Base-by-base conservation (phyloP, 176 grass and related monocot species). In the Hordeum marinum region DNA sequence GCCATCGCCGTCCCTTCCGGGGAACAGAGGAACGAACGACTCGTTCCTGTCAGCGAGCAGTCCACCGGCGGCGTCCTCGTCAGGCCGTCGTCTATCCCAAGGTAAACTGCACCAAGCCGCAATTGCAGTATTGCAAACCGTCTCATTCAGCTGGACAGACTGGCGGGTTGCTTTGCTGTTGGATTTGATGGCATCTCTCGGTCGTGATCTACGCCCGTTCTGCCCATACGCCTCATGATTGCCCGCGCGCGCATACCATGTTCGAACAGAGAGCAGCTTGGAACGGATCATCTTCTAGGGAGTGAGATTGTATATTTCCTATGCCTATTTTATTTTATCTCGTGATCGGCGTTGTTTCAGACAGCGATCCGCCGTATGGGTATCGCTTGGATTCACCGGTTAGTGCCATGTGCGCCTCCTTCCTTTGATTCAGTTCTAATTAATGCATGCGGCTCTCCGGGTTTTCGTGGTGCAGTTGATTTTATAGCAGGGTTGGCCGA, bases 401-500 rank as follows among this genome's bases (percentile, higher is more conserved):
- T 54, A 41, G 9, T 34, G 27, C 31, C 82, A 40, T 84, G 42
- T 50, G 72, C 60, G 27, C 29, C 21, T 57, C 41, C 21, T 37
- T 57, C 41, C 8, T 37, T 39, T 37, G 24, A 27, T 34, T 67
- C 72, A 74, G 70, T 75, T 29, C 1, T 29, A 29, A 2, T 29
- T 52, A 50, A 75, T 75, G 72, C 50, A 20, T 55, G 57, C 43
- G 18, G 21, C 36, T 58, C 72, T 84, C 41, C 72, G 43, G 37
- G 18, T 24, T 63, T 61, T 45, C 17, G 39, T 73, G 80, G 24
- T 61, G 67, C 80, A 25, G 82, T 73, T 83, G 81, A 54, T 75
- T 73, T 25, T 27, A 75, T 66, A 34, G 31, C 42, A 83, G 69
- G 23, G 36, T 3, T 32, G 52, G 35, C 31, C 26, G 50, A 72